Conservation (phyloP, 228 moss, liverwort and hornwort species). For the Sphagnum fallax region DNA sequence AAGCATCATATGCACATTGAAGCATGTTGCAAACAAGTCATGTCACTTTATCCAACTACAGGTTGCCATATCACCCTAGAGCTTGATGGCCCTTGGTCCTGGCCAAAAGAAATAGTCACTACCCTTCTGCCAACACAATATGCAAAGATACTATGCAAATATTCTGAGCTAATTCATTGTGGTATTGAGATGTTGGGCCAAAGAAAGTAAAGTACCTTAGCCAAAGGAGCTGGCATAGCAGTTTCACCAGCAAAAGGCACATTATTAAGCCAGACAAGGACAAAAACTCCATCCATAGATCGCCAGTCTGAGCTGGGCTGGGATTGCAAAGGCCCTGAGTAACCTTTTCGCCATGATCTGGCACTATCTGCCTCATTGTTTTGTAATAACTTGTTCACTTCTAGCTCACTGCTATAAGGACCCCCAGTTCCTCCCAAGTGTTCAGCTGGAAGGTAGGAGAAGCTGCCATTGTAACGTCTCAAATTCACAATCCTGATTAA, state of each 20-base stretch:
- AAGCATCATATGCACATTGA: no score
- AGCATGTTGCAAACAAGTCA: neutral
- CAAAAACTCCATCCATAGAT: conserved; percentile 73
- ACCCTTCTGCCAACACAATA: neutral
- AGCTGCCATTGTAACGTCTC: conserved; percentile 70
- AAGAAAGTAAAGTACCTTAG: conserved; percentile 41
- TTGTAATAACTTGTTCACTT: conserved; percentile 32
- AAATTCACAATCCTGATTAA: conserved; percentile 63
- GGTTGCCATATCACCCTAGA: neutral
- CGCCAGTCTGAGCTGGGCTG: conserved; percentile 43
- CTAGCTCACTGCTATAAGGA: conserved; percentile 28
- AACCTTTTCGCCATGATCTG: conserved; percentile 38
- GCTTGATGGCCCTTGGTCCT: neutral
- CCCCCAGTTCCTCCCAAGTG: conserved; percentile 57
- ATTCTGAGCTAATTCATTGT: no score
- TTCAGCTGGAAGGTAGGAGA: conserved; percentile 82
- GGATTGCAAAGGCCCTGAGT: conserved; percentile 27
- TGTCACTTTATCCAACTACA: neutral
- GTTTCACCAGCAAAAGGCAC: conserved; percentile 54
- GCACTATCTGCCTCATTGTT: conserved; percentile 33
- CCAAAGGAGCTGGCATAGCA: conserved; percentile 54
- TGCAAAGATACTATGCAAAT: no score
- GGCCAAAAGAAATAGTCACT: neutral
- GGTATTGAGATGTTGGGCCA: neutral
- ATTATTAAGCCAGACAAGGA: conserved; percentile 85